A percentile compares a stretch with the other conserved stretches of the same genome.
Conservation (phyloP, 1,139 yeast species). For the Protomyces lactucae-debilis region DNA sequence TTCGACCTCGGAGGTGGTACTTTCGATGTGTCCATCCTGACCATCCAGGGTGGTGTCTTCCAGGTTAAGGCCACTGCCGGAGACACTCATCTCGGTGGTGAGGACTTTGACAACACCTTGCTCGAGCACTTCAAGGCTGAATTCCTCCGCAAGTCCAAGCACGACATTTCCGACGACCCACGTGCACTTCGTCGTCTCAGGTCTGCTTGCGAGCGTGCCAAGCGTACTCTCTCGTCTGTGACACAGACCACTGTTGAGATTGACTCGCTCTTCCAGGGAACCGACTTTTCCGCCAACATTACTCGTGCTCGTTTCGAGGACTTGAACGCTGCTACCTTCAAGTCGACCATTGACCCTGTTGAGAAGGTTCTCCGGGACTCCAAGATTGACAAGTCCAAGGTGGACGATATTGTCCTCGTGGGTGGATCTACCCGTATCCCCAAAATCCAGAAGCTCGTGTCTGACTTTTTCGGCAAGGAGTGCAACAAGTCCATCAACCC, state of each 20-base stretch:
- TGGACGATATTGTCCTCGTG: constrained; percentile 79
- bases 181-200: constrained; percentile 84
- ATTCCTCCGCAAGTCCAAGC: constrained; percentile 79
- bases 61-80: constrained; percentile 98
- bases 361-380: constrained; percentile 82
- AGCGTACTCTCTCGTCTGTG: constrained; percentile 81
- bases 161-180: constrained; percentile 67
- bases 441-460: constrained; percentile 80
- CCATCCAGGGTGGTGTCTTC: constrained; percentile 92
- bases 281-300: constrained; percentile 72
- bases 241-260: constrained; percentile 83
- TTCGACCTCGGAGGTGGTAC: constrained; percentile 99
- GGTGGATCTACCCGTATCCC: constrained; percentile 96
- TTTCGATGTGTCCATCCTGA: constrained; percentile 87
- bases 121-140: constrained; percentile 73
- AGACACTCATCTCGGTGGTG: constrained; percentile 98
- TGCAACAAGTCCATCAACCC: constrained; percentile 84
- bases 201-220: constrained; percentile 89
- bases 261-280: constrained; percentile 75
- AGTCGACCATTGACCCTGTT: constrained; percentile 79
- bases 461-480: constrained; percentile 86
- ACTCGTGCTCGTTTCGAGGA: constrained; percentile 93
- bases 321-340: constrained; percentile 76
- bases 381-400: constrained; percentile 68
- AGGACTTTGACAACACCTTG: constrained; percentile 79